phyloP scores from a whole-genome alignment of 495 filamentous ascomycete species.

The Penicillium soppii region DNA sequence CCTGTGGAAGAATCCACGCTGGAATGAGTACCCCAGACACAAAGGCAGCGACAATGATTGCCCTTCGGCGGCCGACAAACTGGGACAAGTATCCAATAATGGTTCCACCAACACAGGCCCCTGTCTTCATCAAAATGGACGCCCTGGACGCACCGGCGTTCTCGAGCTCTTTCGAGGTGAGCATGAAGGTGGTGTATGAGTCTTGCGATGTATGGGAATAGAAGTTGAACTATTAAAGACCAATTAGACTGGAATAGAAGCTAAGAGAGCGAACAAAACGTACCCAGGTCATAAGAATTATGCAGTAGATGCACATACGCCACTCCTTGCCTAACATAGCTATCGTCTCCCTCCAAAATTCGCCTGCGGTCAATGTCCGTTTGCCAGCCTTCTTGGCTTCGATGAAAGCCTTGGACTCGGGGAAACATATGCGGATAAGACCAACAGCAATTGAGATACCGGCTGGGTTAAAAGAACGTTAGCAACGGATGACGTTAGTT shows the following conservation, averaged over 20 bases:
- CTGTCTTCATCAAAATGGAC: slow-evolving; percentile 70
- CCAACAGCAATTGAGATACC: slow-evolving; percentile 64
- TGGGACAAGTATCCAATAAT: slow-evolving; percentile 72
- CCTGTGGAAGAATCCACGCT: slow-evolving; percentile 66
- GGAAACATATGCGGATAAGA: slow-evolving; percentile 62
- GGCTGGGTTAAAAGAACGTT: slow-evolving; percentile 24
- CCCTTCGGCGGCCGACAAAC: slow-evolving; percentile 65
- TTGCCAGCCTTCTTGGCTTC: slow-evolving; percentile 58
- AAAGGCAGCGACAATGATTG: slow-evolving; percentile 60
- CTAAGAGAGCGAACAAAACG: slow-evolving; percentile 18
- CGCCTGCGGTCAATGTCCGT: slow-evolving; percentile 41
- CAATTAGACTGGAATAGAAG: neutral
- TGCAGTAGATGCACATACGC: slow-evolving; percentile 68
- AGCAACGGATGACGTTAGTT: neutral
- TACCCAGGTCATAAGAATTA: slow-evolving; percentile 72
- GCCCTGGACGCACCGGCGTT: slow-evolving; percentile 63
- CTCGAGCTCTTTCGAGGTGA: slow-evolving; percentile 61
- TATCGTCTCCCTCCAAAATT: slow-evolving; percentile 62
- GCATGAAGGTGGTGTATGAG: slow-evolving; percentile 75
- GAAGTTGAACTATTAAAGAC: slow-evolving; percentile 42
- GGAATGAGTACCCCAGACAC: slow-evolving; percentile 61
- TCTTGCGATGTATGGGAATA: slow-evolving; percentile 71
- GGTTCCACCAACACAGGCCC: slow-evolving; percentile 71
- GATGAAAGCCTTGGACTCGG: slow-evolving; percentile 69
- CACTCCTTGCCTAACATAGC: slow-evolving; percentile 65